phyloP scores from a whole-genome alignment of 163 green algal species.

The Scenedesmus sp. region DNA sequence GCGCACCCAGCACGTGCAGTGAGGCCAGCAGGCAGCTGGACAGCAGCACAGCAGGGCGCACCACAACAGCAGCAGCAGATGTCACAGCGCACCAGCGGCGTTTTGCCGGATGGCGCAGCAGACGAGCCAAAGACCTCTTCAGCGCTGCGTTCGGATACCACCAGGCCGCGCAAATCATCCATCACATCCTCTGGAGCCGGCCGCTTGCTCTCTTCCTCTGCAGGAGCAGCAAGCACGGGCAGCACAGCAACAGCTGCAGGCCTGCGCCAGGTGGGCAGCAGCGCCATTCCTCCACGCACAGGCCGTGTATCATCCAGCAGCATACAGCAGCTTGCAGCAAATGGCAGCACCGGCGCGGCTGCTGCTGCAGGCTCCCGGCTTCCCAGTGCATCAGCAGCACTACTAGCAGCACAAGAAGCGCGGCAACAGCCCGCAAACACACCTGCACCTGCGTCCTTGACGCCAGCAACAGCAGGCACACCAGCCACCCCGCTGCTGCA shows the following conservation, averaged over 20 bases:
- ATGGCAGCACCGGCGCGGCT: not conserved
- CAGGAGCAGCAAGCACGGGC: not conserved
- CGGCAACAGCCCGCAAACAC: not conserved
- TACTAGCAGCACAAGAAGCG: not conserved
- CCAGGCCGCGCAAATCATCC: not conserved
- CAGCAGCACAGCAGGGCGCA: not conserved
- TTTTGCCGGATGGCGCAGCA: not conserved
- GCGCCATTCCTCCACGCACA: not conserved
- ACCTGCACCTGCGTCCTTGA: not conserved
- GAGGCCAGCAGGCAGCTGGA: conserved; percentile 3
- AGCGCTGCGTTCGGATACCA: not conserved
- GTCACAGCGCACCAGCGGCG: not conserved
- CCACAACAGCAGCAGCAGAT: conserved; percentile 2
- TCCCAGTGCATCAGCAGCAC: not conserved
- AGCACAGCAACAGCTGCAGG: not conserved
- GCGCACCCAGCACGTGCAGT: not conserved
- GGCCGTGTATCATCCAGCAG: not conserved
- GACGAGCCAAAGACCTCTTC: not conserved
- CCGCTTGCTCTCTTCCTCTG: not conserved
- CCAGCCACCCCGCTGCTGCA: not conserved
- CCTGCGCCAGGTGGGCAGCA: not conserved
- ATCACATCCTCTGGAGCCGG: not conserved
- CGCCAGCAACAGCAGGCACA: conserved; percentile 6
- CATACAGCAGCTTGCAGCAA: not conserved
- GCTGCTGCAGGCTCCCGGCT: not conserved